phyloP scores from a whole-genome alignment of 169 alveolate genomes.

The Cryptosporidium canis region DNA sequence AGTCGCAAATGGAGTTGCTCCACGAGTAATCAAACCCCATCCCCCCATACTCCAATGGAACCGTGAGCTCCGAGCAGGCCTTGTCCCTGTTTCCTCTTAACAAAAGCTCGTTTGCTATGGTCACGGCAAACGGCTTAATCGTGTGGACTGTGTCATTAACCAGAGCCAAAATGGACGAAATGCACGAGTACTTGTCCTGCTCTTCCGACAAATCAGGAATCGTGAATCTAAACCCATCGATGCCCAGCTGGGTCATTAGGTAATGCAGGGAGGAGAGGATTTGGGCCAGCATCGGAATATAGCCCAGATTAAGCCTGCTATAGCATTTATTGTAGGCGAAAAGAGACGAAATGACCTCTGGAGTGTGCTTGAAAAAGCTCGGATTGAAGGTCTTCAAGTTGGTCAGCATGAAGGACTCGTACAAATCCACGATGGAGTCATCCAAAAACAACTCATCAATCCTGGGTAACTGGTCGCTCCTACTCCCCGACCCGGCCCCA shows the following conservation, averaged over 20 bases:
- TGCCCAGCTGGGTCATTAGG: slow-evolving; percentile 37
- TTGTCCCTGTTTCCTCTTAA: slow-evolving; percentile 15
- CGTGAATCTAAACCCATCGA: slow-evolving; percentile 63
- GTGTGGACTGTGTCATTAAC: slow-evolving; percentile 47
- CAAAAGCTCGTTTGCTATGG: slow-evolving; percentile 42
- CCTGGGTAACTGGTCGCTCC: background rate
- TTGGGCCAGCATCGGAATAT: slow-evolving; percentile 54
- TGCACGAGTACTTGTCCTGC: slow-evolving; percentile 11
- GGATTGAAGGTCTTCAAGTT: slow-evolving; percentile 48
- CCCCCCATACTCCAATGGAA: slow-evolving; percentile 63
- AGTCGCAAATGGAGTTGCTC: slow-evolving; percentile 17
- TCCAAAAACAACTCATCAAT: slow-evolving; percentile 32
- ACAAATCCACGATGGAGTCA: slow-evolving; percentile 33
- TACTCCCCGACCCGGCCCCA: background rate
- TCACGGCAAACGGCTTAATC: slow-evolving; percentile 53
- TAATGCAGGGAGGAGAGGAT: slow-evolving; percentile 35
- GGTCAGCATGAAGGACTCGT: slow-evolving; percentile 57
- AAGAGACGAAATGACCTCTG: slow-evolving; percentile 40
- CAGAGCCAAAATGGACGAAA: slow-evolving; percentile 21
- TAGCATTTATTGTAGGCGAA: slow-evolving; percentile 20
- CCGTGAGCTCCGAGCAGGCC: slow-evolving; percentile 51
- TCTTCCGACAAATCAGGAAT: slow-evolving; percentile 47
- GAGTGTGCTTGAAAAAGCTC: slow-evolving; percentile 51
- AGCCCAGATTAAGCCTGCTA: slow-evolving; percentile 28
- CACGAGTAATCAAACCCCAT: slow-evolving; percentile 66